Base-by-base conservation (phyloP, 2,329 filamentous ascomycete species). In the Penicillium sp. region DNA sequence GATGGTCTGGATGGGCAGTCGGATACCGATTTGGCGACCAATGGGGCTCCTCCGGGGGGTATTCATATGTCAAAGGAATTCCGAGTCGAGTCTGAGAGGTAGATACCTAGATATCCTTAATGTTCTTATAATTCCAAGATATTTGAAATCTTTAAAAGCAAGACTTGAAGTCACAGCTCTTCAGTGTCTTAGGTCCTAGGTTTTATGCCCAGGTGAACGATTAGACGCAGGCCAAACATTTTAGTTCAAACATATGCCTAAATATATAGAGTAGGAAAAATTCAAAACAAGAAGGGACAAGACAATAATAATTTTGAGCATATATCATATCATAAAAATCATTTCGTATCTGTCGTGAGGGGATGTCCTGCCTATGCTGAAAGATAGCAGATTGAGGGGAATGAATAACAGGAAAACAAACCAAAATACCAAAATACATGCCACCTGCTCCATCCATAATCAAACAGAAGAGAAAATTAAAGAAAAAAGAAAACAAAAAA, bases 311-410 rank as follows among this genome's bases (percentile, higher is more conserved):
- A 49, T 37, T 49, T 49, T 26, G 45, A 49, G 33, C 27, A 42
- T 33, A 29, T 27, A 27, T 37, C 48, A 50, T 29, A 23, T 52
- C 50, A 52, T 46, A 31, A 40, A 12, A 52, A 46, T 52, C 50
- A 52, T 52, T 42, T 50, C 48, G 27, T 50, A 47, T 56, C 51
- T 56, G 54, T 59, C 57, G 51, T 59, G 35, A 49, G 42, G 49
- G 46, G 45, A 29, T 33, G 37, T n/a, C 49, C 22, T 40, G n/a
- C 44, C 44, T 20, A 31, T 15, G 14, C 12, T 20, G 18, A 23
- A 23, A 12, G 35, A 23, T 11, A 25, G 22, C 14, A n/a, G 29
- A 15, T 40, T 12, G 22, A 15, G 33, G 46, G 46, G 31, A 40
- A 49, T 49, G 40, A 26, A 25, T 15, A 49, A 23, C 20, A 35